A percentile compares a stretch with the other conserved stretches of the same genome.
These are phyloP conservation scores for Pseudodiploospora longispora DNA, from an alignment of 2,329 filamentous ascomycete genomes.

Conservation along the genomic window DNA sequence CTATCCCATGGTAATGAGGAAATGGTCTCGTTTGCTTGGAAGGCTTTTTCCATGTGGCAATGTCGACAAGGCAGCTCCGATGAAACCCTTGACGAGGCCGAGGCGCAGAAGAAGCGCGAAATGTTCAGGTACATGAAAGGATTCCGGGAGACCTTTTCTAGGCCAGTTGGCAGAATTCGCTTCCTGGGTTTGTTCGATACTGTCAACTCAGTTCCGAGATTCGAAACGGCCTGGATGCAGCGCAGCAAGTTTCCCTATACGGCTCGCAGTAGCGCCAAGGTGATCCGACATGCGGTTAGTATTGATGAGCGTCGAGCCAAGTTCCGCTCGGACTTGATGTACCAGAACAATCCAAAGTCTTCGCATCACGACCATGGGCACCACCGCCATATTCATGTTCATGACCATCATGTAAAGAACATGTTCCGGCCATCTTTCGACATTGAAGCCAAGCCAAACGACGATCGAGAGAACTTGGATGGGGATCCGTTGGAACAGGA, in stretches of 20 bases:
- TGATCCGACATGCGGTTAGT: constrained; percentile 61
- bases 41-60: constrained; percentile 69
- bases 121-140: constrained; percentile 70
- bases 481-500: neutral
- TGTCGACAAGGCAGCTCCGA: constrained; percentile 43
- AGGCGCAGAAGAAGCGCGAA: constrained; percentile 31
- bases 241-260: constrained; percentile 69
- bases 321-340: constrained; percentile 63
- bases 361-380: constrained; percentile 13
- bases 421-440: neutral
- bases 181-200: constrained; percentile 79
- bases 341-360: constrained; percentile 31
- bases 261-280: constrained; percentile 46
- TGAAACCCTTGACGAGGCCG: constrained; percentile 29
- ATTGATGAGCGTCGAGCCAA: constrained; percentile 66
- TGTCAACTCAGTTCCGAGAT: constrained; percentile 70
- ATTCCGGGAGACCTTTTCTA: constrained; percentile 73
- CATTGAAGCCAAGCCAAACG: too few species aligned
- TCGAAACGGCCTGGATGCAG: constrained; percentile 71
- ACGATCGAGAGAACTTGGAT: neutral
- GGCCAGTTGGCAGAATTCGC: constrained; percentile 63
- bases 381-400: constrained; percentile 13
- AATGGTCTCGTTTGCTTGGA: constrained; percentile 79
- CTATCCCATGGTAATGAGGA: constrained; percentile 78
- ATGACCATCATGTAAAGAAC: constrained; percentile 2